A percentile compares a stretch with the other conserved stretches of the same genome.
These are phyloP conservation scores for Nematodospora valgi DNA, from an alignment of 805 yeast genomes.

Conservation along the genomic window DNA sequence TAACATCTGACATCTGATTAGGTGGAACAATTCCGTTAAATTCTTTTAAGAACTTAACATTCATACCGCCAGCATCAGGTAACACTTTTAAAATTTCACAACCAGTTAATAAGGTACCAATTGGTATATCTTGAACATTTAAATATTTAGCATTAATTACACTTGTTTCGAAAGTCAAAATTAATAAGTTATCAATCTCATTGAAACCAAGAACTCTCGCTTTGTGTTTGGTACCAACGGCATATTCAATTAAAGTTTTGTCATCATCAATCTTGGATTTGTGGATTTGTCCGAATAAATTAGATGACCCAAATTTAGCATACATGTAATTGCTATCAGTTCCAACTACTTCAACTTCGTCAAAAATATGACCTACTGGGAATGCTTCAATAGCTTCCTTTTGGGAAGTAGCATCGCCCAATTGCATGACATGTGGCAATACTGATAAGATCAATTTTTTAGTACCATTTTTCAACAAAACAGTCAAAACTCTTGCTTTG, in stretches of 20 bases:
- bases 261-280: slow-evolving; percentile 61
- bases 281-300: slow-evolving; percentile 69
- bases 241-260: slow-evolving; percentile 45
- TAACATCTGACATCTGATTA: slow-evolving; percentile 78
- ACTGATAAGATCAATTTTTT: slow-evolving; percentile 64
- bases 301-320: slow-evolving; percentile 53
- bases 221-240: slow-evolving; percentile 60
- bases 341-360: slow-evolving; percentile 57
- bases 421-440: slow-evolving; percentile 49
- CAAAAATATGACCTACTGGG: slow-evolving; percentile 73
- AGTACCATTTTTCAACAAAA: slow-evolving; percentile 44
- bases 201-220: slow-evolving; percentile 80
- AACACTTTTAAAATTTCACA: slow-evolving; percentile 52
- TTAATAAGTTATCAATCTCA: slow-evolving; percentile 59
- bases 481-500: slow-evolving; percentile 68
- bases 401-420: slow-evolving; percentile 18
- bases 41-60: slow-evolving; percentile 60
- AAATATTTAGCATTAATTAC: slow-evolving; percentile 64
- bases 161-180: slow-evolving; percentile 66
- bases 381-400: slow-evolving; percentile 52
- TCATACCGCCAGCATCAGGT: slow-evolving; percentile 59
- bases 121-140: slow-evolving; percentile 66
- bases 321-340: slow-evolving; percentile 55
- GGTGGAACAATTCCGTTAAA: slow-evolving; percentile 75
- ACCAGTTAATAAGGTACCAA: slow-evolving; percentile 62